Evolutionary conservation across 2,329 filamentous ascomycete species (phyloP).

Genomic region (Exserohilum rostratum): DNA sequence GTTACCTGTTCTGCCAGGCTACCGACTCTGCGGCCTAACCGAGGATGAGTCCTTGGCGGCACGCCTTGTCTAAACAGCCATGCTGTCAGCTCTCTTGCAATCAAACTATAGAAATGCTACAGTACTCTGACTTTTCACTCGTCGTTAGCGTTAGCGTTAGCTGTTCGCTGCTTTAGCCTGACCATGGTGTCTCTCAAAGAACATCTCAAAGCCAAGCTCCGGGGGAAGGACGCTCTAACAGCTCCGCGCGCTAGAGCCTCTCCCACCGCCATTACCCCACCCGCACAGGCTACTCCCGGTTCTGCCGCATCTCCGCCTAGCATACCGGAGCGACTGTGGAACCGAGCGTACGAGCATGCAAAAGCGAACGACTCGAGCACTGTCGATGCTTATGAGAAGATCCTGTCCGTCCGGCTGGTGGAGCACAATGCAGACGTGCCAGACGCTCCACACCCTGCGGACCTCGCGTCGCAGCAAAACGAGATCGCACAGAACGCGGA

Average conservation of each 20-base stretch:
- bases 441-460: too few relatives aligned
- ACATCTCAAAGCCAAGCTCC: not conserved
- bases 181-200: not conserved
- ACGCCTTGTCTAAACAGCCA: too few relatives aligned
- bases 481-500: too few relatives aligned
- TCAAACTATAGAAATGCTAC: too few relatives aligned
- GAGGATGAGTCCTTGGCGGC: too few relatives aligned
- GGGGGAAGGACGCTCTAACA: not conserved
- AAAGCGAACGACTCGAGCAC: not conserved
- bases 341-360: not conserved
- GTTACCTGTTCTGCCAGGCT: too few relatives aligned
- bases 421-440: not conserved
- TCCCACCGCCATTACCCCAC: not conserved
- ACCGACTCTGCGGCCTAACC: too few relatives aligned
- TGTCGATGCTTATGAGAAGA: not conserved
- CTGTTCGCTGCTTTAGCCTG: not conserved
- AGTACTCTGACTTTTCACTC: too few relatives aligned
- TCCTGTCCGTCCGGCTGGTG: not conserved
- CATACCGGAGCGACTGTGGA: not conserved
- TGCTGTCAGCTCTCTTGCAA: too few relatives aligned
- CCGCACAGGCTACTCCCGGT: not conserved
- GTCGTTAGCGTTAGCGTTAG: too few relatives aligned
- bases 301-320: not conserved
- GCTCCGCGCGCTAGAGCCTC: not conserved
- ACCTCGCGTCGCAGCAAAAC: too few relatives aligned